These are phyloP conservation scores for Dipodascopsis uninucleata DNA, from an alignment of 805 yeast species.

Conservation along the genomic window DNA sequence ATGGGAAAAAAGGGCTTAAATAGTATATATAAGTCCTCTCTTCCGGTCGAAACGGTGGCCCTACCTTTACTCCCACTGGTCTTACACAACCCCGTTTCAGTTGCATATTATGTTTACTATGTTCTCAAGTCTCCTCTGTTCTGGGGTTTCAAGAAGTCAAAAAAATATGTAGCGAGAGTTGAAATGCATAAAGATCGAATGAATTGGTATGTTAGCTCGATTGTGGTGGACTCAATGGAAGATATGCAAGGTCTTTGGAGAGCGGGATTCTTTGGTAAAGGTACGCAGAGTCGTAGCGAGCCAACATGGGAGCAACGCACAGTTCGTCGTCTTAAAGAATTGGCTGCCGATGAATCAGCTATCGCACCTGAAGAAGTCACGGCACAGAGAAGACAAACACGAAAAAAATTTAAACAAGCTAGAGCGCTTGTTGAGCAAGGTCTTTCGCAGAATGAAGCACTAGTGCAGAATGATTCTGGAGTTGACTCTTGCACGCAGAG, in stretches of 20 bases:
- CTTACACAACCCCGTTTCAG: conserved; percentile 67
- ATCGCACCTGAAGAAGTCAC: conserved; percentile 74
- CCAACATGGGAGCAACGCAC: conserved; percentile 85
- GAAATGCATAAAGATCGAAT: conserved; percentile 10
- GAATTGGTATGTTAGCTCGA: conserved; percentile 32
- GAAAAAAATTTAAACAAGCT: conserved; percentile 66
- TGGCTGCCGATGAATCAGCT: conserved; percentile 35
- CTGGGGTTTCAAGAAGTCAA: conserved; percentile 4
- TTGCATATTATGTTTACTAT: conserved; percentile 45
- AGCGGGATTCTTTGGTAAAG: conserved; percentile 92
- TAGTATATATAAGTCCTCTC: conserved; percentile 46
- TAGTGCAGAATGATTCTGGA: no score
- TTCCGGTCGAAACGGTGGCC: conserved; percentile 50
- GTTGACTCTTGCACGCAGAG: no score
- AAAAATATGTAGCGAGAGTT: conserved; percentile 27
- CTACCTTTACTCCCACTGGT: conserved; percentile 49
- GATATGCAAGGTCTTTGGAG: conserved; percentile 67
- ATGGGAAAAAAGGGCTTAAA: conserved; percentile 29
- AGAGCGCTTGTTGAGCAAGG: conserved; percentile 58
- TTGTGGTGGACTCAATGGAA: conserved; percentile 36
- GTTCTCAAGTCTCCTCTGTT: conserved; percentile 5
- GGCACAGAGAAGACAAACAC: conserved; percentile 61
- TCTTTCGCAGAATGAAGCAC: conserved; percentile 15
- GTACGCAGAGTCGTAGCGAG: conserved; percentile 81
- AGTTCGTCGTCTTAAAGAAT: conserved; percentile 46